phyloP scores from a whole-genome alignment of 2,329 filamentous ascomycete species.

The Nannizzia gypsea region DNA sequence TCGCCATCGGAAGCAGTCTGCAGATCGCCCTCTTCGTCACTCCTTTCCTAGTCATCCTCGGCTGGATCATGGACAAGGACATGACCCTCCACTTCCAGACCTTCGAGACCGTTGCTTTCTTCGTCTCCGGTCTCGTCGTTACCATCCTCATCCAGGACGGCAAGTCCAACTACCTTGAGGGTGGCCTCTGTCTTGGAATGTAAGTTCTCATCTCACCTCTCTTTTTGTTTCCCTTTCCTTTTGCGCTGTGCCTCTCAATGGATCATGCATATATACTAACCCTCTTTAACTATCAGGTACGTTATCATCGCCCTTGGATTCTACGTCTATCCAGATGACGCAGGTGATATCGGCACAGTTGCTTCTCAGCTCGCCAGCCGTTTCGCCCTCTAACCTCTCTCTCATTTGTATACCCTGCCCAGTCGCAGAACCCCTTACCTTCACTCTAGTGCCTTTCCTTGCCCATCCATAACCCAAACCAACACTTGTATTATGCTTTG shows the following conservation, averaged over 20 bases:
- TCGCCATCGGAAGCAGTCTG: slow-evolving; percentile 70
- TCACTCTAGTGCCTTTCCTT: not conserved
- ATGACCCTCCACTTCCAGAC: slow-evolving; percentile 75
- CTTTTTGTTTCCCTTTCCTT: too few species aligned
- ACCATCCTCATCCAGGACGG: slow-evolving; percentile 66
- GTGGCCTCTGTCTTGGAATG: slow-evolving; percentile 55
- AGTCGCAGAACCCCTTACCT: not conserved
- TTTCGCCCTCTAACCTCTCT: not conserved
- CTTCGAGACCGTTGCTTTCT: slow-evolving; percentile 68
- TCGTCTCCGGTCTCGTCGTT: slow-evolving; percentile 62
- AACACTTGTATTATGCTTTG: not conserved
- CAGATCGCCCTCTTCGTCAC: slow-evolving; percentile 75
- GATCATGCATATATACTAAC: slow-evolving; percentile 1
- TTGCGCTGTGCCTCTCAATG: not conserved
- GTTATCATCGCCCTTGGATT: slow-evolving; percentile 38
- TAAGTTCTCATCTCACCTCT: slow-evolving; percentile 25
- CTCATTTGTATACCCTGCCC: not conserved
- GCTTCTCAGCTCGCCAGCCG: slow-evolving; percentile 1
- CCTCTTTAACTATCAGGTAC: slow-evolving; percentile 21
- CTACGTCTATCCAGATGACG: slow-evolving; percentile 38
- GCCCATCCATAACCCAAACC: not conserved
- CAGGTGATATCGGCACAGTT: slow-evolving; percentile 11
- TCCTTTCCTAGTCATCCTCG: slow-evolving; percentile 65
- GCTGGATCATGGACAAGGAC: slow-evolving; percentile 60
- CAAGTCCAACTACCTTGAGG: slow-evolving; percentile 74